Percentiles rank a stretch among this genome's conserved stretches.
Conservation (phyloP, 2,329 filamentous ascomycete species). For the Claviceps africana region DNA sequence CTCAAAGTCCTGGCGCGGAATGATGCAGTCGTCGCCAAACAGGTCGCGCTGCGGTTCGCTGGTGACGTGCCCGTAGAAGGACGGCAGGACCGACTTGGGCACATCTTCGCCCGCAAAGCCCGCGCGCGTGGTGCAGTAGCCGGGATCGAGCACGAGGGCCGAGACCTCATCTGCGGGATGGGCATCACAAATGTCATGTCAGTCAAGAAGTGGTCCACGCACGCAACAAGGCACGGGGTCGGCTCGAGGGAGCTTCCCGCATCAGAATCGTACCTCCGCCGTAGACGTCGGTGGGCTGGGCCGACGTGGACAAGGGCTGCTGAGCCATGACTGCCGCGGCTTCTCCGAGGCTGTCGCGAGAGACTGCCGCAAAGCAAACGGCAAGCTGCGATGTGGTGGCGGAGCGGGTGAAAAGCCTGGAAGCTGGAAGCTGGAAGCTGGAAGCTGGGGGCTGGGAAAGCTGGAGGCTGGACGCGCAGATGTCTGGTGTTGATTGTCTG, state of each 20-base stretch:
- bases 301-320: slow-evolving; percentile 40
- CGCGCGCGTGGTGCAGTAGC: slow-evolving; percentile 79
- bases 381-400: not conserved
- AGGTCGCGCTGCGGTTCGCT: slow-evolving; percentile 38
- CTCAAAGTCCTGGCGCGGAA: slow-evolving; percentile 61
- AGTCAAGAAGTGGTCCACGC: not conserved
- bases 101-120: slow-evolving; percentile 97
- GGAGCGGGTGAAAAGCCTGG: not conserved
- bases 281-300: slow-evolving; percentile 48
- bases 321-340: slow-evolving; percentile 31
- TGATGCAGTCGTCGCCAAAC: slow-evolving; percentile 84
- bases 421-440: not conserved
- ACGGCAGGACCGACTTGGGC: slow-evolving; percentile 84
- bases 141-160: slow-evolving; percentile 89
- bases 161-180: slow-evolving; percentile 75
- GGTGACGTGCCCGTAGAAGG: slow-evolving; percentile 61
- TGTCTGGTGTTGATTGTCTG: not conserved
- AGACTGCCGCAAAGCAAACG: slow-evolving; percentile 1
- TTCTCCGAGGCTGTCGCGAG: too few relatives aligned
- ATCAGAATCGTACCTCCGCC: slow-evolving; percentile 38
- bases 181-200: not conserved
- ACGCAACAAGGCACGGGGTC: not conserved
- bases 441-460: too few relatives aligned
- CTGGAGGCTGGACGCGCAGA: too few relatives aligned
- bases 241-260: not conserved